Percentiles rank a stretch among this genome's conserved stretches.
Evolutionary conservation across 2,329 filamentous ascomycete species (phyloP).

Genomic region (Cercospora citrullina): DNA sequence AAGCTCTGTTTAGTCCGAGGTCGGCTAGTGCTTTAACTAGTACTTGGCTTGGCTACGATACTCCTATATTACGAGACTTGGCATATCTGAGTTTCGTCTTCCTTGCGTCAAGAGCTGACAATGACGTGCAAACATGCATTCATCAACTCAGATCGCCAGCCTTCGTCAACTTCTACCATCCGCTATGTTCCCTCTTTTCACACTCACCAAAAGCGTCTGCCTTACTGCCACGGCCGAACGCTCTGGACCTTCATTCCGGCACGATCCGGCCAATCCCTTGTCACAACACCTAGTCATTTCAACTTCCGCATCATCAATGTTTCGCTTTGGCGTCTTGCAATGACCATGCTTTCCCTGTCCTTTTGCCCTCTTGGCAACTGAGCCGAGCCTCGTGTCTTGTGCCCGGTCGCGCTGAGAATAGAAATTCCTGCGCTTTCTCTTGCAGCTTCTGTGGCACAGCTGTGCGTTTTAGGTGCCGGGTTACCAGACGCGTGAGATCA

Average conservation of each 20-base stretch:
- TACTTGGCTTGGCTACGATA: background rate
- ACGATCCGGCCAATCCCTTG: background rate
- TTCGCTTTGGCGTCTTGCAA: background rate
- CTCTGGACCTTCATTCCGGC: background rate
- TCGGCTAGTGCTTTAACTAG: background rate
- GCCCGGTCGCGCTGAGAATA: background rate
- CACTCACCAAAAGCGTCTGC: background rate
- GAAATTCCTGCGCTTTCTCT: background rate
- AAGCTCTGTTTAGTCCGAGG: background rate
- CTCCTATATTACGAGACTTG: background rate
- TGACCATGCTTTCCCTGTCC: background rate
- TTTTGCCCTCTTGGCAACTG: background rate
- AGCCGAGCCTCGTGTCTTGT: background rate
- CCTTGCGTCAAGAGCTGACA: background rate
- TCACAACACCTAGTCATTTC: background rate
- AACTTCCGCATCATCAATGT: background rate
- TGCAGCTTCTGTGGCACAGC: background rate
- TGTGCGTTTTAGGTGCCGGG: background rate
- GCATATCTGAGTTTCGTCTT: background rate
- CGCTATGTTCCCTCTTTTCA: background rate
- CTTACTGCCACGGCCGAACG: background rate
- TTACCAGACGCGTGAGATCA: background rate
- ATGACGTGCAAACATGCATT: background rate
- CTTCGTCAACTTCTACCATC: background rate
- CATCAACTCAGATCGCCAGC: background rate